phyloP scores from a whole-genome alignment of 495 filamentous ascomycete species.

The Talaromyces liani region DNA sequence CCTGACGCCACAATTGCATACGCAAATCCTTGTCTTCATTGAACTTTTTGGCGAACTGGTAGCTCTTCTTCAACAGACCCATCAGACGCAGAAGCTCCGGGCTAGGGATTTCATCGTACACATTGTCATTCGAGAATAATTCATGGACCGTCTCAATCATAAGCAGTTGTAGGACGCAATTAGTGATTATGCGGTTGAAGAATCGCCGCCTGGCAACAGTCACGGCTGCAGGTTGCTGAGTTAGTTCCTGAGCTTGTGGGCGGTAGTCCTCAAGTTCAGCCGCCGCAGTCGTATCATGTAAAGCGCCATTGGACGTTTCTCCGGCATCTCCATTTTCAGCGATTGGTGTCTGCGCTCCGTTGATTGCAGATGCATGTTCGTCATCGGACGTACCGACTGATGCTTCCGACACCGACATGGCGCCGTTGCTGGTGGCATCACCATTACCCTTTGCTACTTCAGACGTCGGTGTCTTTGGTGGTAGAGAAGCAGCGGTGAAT shows the following conservation, averaged over 20 bases:
- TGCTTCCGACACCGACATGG: constrained; percentile 14
- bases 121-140: constrained; percentile 92
- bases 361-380: constrained; percentile 40
- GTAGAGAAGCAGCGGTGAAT: constrained; percentile 73
- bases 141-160: constrained; percentile 99
- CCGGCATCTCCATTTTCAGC: constrained; percentile 30
- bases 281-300: constrained; percentile 10
- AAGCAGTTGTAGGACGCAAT: constrained; percentile 91
- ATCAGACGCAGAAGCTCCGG: constrained; percentile 83
- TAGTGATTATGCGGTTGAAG: constrained; percentile 99
- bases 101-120: constrained; percentile 89
- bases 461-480: constrained; percentile 18
- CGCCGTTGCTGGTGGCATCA: constrained; percentile 21
- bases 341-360: constrained; percentile 40
- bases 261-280: constrained; percentile 82
- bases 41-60: constrained; percentile 92
- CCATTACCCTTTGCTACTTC: constrained; percentile 28
- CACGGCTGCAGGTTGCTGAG: constrained; percentile 83
- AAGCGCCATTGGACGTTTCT: constrained; percentile 28
- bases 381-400: constrained; percentile 17
- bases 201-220: constrained; percentile 90
- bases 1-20: constrained; percentile 90
- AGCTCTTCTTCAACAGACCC: constrained; percentile 87
- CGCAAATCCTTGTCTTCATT: constrained; percentile 94
- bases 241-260: constrained; percentile 54